These are phyloP conservation scores for Cercophora sp. DNA, from an alignment of 495 filamentous ascomycete species.

Conservation along the genomic window DNA sequence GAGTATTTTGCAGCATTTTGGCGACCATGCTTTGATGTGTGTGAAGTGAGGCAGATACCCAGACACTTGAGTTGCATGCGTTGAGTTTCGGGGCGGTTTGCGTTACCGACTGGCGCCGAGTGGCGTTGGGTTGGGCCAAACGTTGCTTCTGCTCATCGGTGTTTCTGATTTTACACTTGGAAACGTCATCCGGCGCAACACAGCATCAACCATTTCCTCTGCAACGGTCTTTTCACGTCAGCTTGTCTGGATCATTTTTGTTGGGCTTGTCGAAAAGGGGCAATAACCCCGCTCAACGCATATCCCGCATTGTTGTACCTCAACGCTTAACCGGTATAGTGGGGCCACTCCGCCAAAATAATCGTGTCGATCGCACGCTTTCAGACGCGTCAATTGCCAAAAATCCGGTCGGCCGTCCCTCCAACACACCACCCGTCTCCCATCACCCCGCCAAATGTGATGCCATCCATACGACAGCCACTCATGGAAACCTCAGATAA, in stretches of 20 bases:
- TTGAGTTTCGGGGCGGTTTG: no score
- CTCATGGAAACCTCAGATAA: constrained; percentile 55
- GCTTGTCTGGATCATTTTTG: neutral
- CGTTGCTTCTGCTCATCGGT: no score
- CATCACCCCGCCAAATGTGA: constrained; percentile 29
- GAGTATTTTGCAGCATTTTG: constrained; percentile 44
- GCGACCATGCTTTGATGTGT: constrained; percentile 51
- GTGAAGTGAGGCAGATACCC: constrained; percentile 27
- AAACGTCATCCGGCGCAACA: no score
- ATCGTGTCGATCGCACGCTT: constrained; percentile 23
- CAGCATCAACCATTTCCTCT: no score
- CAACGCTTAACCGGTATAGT: no score
- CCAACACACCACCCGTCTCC: constrained; percentile 9
- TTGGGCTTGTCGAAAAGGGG: neutral
- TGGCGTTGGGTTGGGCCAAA: no score
- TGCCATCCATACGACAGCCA: constrained; percentile 28
- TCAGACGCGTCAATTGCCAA: constrained; percentile 33
- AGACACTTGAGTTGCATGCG: no score
- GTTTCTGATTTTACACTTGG: no score
- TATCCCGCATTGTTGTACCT: no score
- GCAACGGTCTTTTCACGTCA: no score
- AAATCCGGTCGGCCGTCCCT: constrained; percentile 5
- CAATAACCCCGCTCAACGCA: constrained; percentile 12
- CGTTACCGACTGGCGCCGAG: no score
- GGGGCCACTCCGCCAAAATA: constrained; percentile 30